A percentile compares a stretch with the other conserved stretches of the same genome.
These are phyloP conservation scores for Aphanomyces astaci DNA, from an alignment of 352 stramenopile species.

Conservation along the genomic window DNA sequence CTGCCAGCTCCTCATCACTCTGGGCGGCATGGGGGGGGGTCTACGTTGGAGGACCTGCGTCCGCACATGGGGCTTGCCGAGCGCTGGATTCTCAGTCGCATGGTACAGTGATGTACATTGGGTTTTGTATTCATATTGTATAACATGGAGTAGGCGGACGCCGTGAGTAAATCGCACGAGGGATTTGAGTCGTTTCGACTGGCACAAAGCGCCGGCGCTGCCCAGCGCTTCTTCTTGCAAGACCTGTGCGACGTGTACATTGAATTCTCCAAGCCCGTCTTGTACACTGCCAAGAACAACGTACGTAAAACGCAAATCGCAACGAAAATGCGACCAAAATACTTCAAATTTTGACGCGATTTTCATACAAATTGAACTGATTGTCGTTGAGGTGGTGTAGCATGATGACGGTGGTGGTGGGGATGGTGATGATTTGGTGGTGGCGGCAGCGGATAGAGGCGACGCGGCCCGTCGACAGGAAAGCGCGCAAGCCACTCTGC, in stretches of 20 bases:
- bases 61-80: slow-evolving; percentile 27
- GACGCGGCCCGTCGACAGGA: slow-evolving; percentile 55
- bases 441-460: slow-evolving; percentile 31
- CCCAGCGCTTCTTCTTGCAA: slow-evolving; percentile 81
- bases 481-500: slow-evolving; percentile 89
- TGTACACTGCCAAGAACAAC: slow-evolving; percentile 36
- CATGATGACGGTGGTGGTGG: no score
- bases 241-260: slow-evolving; percentile 86
- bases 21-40: slow-evolving; percentile 16
- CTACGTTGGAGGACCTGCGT: background rate
- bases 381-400: no score
- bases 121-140: background rate
- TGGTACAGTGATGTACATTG: no score
- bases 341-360: no score
- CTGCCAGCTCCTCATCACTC: no score
- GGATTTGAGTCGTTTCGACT: slow-evolving; percentile 33
- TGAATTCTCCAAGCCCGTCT: slow-evolving; percentile 76
- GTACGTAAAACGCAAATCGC: slow-evolving; percentile 36
- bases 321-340: background rate
- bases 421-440: slow-evolving; percentile 39
- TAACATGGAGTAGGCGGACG: slow-evolving; percentile 14
- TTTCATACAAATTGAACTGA: no score
- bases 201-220: slow-evolving; percentile 19
- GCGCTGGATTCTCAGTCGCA: slow-evolving; percentile 77
- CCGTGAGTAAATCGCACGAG: slow-evolving; percentile 59